Evolutionary conservation across 2,329 filamentous ascomycete genomes (phyloP).

Genomic region (Colletotrichum musicola): DNA sequence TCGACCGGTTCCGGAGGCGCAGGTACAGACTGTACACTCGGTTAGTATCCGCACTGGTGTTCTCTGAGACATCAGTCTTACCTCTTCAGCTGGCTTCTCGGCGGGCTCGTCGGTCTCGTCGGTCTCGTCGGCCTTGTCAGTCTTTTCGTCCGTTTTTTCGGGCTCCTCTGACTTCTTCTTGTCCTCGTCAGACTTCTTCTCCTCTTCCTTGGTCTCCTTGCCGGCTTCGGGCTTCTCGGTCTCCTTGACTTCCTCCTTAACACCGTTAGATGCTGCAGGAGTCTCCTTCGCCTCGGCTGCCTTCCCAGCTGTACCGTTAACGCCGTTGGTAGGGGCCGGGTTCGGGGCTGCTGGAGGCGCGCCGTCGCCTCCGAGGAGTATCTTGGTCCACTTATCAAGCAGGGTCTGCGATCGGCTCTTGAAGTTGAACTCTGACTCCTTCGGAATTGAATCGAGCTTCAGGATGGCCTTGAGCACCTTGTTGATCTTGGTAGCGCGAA

Average conservation of each 20-base stretch:
- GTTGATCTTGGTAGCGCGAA: constrained; percentile 95
- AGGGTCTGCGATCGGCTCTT: constrained; percentile 84
- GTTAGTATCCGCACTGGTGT: constrained; percentile 11
- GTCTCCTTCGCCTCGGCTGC: constrained; percentile 56
- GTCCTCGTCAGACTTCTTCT: constrained; percentile 50
- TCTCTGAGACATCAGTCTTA: constrained; percentile 41
- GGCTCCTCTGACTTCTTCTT: constrained; percentile 49
- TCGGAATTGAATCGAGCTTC: constrained; percentile 86
- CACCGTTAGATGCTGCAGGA: constrained; percentile 52
- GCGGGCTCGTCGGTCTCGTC: constrained; percentile 39
- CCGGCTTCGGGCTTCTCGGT: constrained; percentile 47
- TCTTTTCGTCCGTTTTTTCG: constrained; percentile 45
- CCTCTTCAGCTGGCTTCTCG: constrained; percentile 50
- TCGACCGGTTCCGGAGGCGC: constrained; percentile 52
- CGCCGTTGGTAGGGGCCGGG: constrained; percentile 55
- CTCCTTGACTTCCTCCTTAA: constrained; percentile 50
- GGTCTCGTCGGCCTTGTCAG: constrained; percentile 42
- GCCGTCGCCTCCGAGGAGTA: constrained; percentile 73
- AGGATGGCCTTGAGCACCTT: constrained; percentile 96
- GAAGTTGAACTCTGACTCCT: constrained; percentile 90
- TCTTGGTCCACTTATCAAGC: constrained; percentile 89
- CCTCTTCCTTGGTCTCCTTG: constrained; percentile 45
- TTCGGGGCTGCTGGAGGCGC: constrained; percentile 51
- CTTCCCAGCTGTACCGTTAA: constrained; percentile 59
- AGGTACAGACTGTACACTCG: constrained; percentile 38